These are phyloP conservation scores for Lactarius deliciosus DNA, from an alignment of 768 basidiomycete genomes.

Conservation along the genomic window DNA sequence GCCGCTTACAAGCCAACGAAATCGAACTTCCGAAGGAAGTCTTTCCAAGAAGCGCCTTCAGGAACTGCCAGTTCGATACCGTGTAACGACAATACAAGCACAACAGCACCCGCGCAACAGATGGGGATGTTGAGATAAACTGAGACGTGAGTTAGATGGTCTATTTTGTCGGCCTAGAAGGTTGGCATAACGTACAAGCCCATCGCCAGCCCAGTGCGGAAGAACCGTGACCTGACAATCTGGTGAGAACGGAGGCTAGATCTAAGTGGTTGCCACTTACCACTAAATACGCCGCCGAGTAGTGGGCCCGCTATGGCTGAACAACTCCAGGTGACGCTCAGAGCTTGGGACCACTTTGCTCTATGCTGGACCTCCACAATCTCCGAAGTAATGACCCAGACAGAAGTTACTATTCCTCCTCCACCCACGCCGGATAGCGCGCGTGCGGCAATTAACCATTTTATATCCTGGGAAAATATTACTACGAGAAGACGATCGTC, in stretches of 20 bases:
- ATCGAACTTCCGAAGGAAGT: constrained; percentile 61
- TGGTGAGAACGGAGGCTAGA: constrained; percentile 9
- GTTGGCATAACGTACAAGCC: constrained; percentile 62
- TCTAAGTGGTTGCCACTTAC: constrained; percentile 42
- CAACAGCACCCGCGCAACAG: constrained; percentile 56
- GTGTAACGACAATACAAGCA: constrained; percentile 62
- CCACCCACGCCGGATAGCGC: constrained; percentile 76
- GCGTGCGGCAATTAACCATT: constrained; percentile 68
- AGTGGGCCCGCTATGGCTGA: constrained; percentile 83
- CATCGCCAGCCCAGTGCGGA: constrained; percentile 68
- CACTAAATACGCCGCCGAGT: constrained; percentile 79
- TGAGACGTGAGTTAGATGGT: constrained; percentile 37
- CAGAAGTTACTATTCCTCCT: constrained; percentile 81
- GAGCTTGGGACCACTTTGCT: constrained; percentile 82
- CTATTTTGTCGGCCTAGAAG: constrained; percentile 17
- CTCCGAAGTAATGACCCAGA: constrained; percentile 86
- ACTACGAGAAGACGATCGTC: constrained; percentile 22
- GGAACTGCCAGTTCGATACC: constrained; percentile 48
- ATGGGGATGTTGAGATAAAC: constrained; percentile 85
- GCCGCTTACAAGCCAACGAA: constrained; percentile 71
- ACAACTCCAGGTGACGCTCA: constrained; percentile 84
- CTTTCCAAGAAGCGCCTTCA: constrained; percentile 54
- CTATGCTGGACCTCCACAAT: constrained; percentile 69
- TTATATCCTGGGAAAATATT: constrained; percentile 43
- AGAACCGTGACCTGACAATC: constrained; percentile 26